Percentiles rank a stretch among this genome's conserved stretches.
Conservation (phyloP, 1,139 yeast genomes). For the Blastobotrys petasosporus region DNA sequence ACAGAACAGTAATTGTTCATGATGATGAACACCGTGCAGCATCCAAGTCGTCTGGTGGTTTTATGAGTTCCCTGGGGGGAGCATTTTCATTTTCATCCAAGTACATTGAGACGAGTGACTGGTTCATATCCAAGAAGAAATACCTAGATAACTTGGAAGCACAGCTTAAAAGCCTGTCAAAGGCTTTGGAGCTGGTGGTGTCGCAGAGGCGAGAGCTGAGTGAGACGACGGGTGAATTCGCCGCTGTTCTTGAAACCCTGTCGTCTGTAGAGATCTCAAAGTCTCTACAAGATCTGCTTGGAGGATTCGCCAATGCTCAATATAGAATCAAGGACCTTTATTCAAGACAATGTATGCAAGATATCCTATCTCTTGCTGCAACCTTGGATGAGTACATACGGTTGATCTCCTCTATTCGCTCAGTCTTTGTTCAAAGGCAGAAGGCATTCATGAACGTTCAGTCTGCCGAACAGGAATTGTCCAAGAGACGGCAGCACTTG, state of each 20-base stretch:
- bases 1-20: conserved; percentile 15
- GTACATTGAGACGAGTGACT: conserved; percentile 72
- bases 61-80: conserved; percentile 53
- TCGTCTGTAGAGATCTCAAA: conserved; percentile 73
- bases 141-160: conserved; percentile 68
- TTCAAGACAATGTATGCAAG: conserved; percentile 78
- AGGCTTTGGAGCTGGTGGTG: conserved; percentile 68
- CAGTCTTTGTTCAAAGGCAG: conserved; percentile 69
- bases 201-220: conserved; percentile 72
- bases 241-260: conserved; percentile 48
- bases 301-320: conserved; percentile 69
- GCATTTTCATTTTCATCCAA: conserved; percentile 52
- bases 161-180: conserved; percentile 63
- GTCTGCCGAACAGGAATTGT: conserved; percentile 45
- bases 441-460: conserved; percentile 60
- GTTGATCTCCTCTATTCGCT: conserved; percentile 66
- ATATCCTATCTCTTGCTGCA: conserved; percentile 76
- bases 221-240: conserved; percentile 58
- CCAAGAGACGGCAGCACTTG: conserved; percentile 41
- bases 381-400: conserved; percentile 86
- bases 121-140: conserved; percentile 61
- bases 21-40: conserved; percentile 25
- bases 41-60: conserved; percentile 36
- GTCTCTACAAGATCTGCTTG: conserved; percentile 53
- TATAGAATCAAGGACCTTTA: conserved; percentile 63